Base-by-base conservation (phyloP, 2,329 filamentous ascomycete species). In the Dothistroma pini region DNA sequence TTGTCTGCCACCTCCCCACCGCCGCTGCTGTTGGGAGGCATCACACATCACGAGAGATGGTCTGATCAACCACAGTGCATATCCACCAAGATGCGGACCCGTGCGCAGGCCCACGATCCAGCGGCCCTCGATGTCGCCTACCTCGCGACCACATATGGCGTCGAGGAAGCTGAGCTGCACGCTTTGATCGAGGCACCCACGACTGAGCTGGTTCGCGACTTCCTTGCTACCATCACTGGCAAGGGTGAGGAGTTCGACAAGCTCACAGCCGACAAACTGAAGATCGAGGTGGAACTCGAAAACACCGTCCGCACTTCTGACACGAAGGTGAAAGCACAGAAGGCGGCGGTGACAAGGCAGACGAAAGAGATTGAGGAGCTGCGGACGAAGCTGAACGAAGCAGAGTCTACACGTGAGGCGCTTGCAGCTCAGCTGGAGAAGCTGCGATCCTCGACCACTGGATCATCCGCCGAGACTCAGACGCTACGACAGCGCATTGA, bases 221-320 rank as follows among this genome's bases (percentile, higher is more conserved):
- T 99, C 56, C 83, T 99, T 47, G 81, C 85, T 64, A 88, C 89
- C 29, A 85, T 97, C 57, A 84, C 88, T 25, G 79, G 81, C 32
- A 96, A 95, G 75, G 91, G 90, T 38, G 89, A 88, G 70, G 91
- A 96, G 70, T 88, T 86, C 70, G 91, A 96, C 73, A 84, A 87
- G 44, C 79, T 96, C 47, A 91, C 89, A 69, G 88, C 93, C 10
- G 90, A 96, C 66, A 97, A 97, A 78, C 83, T 97, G 50, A 88
- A 91, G 68, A 81, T 90, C 51, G 91, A 96, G 70, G 95, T 99
- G 50, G 93, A 97, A 79, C 84, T 97, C 8, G 95, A 99, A 75
- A 95, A 91, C 75, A 89, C 89, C 19, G 88, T 96, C 53, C 88
- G 92, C 69, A 89, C 85, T 66, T 88, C 89, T 62, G 93, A 97